A percentile compares a stretch with the other conserved stretches of the same genome.
These are phyloP conservation scores for Boletellus ananiceps DNA, from an alignment of 768 basidiomycete species.

Conservation along the genomic window DNA sequence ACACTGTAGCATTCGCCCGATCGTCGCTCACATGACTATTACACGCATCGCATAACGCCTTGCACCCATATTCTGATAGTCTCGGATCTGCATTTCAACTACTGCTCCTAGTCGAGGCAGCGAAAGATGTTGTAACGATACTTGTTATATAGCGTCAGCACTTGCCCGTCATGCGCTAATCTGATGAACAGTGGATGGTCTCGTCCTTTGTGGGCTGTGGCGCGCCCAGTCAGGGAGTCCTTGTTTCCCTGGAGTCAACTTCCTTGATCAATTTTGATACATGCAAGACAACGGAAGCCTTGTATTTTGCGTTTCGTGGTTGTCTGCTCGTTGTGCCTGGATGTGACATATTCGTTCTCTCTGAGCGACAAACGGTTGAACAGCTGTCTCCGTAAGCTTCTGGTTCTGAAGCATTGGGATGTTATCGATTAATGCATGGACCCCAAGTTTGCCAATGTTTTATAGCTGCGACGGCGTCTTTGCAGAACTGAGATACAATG, in stretches of 20 bases:
- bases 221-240: too few species aligned
- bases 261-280: slow-evolving; percentile 6
- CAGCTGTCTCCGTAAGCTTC: background rate
- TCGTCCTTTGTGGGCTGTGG: too few species aligned
- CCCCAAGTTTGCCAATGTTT: slow-evolving; percentile 6
- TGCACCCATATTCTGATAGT: too few species aligned
- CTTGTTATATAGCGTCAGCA: too few species aligned
- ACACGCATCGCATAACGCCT: too few species aligned
- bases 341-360: background rate
- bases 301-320: background rate
- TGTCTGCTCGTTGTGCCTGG: slow-evolving; percentile 17
- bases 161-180: too few species aligned
- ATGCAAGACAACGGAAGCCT: background rate
- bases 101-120: too few species aligned
- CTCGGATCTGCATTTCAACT: too few species aligned
- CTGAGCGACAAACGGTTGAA: background rate
- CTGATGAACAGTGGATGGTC: too few species aligned
- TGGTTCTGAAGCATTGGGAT: too few species aligned
- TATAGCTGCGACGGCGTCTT: background rate
- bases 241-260: slow-evolving; percentile 2
- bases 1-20: slow-evolving; percentile 21
- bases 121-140: too few species aligned
- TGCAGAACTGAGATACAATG: slow-evolving; percentile 8
- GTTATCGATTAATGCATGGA: background rate
- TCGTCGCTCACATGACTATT: slow-evolving; percentile 23